Percentiles rank a stretch among this genome's conserved stretches.
phyloP scores from a whole-genome alignment of 1,284 basidiomycete species.

The Tilletiaria anomala region DNA sequence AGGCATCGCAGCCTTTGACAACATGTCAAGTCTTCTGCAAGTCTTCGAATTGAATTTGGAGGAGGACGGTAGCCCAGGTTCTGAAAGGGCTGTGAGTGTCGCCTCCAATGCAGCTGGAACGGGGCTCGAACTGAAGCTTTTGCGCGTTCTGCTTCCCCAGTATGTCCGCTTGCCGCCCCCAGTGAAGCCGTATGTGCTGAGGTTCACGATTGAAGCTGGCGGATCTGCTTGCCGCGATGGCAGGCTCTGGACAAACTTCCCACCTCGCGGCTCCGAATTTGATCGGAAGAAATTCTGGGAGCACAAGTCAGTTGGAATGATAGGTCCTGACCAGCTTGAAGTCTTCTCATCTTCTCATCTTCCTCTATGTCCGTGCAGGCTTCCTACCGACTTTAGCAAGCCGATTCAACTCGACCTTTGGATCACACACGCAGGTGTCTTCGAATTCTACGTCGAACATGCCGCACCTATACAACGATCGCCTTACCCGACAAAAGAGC shows the following conservation, averaged over 20 bases:
- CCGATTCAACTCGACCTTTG: constrained; percentile 15
- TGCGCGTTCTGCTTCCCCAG: too few species aligned
- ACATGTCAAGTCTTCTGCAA: too few species aligned
- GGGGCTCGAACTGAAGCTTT: too few species aligned
- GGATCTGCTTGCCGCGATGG: constrained; percentile 17
- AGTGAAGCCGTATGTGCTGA: constrained; percentile 21
- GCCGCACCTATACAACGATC: constrained; percentile 11
- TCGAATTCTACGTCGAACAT: constrained; percentile 33
- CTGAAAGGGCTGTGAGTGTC: constrained; percentile 10
- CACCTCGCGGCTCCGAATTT: constrained; percentile 51
- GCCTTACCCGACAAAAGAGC: constrained; percentile 7
- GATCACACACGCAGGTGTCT: constrained; percentile 20
- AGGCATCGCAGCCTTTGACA: too few species aligned
- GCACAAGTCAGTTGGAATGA: constrained; percentile 59
- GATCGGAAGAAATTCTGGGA: too few species aligned
- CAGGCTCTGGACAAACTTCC: constrained; percentile 23
- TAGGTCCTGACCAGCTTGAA: too few species aligned
- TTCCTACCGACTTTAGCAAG: constrained; percentile 9
- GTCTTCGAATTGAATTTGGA: constrained; percentile 23
- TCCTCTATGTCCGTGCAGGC: constrained; percentile 4
- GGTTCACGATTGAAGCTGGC: constrained; percentile 26
- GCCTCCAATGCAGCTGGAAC: too few species aligned
- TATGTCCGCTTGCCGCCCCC: constrained; percentile 29
- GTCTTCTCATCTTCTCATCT: constrained; percentile 1
- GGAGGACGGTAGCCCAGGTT: constrained; percentile 24